Evolutionary conservation across 371 early-diverging fungal genomes (phyloP).

Genomic region (Mucor indicus): DNA sequence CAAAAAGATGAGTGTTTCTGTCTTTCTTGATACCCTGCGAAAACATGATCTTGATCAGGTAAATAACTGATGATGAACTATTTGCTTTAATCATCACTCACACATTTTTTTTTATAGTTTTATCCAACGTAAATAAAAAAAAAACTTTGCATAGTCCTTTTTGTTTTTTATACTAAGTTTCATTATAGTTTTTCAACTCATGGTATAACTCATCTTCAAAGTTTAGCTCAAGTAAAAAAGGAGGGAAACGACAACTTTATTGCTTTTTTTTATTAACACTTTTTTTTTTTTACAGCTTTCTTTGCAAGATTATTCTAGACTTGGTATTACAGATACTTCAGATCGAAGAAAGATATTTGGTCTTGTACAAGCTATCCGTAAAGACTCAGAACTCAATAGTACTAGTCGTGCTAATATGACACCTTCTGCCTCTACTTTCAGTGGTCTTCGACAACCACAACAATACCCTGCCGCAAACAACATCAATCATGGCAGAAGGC

Average conservation of each 20-base stretch:
- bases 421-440: conserved; percentile 9
- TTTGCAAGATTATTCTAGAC: conserved; percentile 77
- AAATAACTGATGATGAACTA: not conserved
- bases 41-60: conserved; percentile 34
- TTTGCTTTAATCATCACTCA: not conserved
- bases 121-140: conserved; percentile 20
- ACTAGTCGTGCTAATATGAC: not conserved
- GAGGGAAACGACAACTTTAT: no score
- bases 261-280: not conserved
- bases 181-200: conserved; percentile 49
- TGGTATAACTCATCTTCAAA: conserved; percentile 61
- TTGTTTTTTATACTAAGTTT: not conserved
- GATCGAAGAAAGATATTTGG: conserved; percentile 78
- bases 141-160: not conserved
- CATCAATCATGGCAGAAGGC: conserved; percentile 13
- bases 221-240: conserved; percentile 49
- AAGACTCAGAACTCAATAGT: conserved; percentile 21
- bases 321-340: conserved; percentile 75
- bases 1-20: conserved; percentile 16
- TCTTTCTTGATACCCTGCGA: conserved; percentile 21
- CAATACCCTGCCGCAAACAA: conserved; percentile 4
- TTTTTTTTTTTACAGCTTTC: conserved; percentile 53
- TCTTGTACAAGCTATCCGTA: conserved; percentile 54
- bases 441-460: conserved; percentile 29
- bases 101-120: conserved; percentile 12